These are phyloP conservation scores for Penicillium taxi DNA, from an alignment of 495 filamentous ascomycete species.

Conservation along the genomic window DNA sequence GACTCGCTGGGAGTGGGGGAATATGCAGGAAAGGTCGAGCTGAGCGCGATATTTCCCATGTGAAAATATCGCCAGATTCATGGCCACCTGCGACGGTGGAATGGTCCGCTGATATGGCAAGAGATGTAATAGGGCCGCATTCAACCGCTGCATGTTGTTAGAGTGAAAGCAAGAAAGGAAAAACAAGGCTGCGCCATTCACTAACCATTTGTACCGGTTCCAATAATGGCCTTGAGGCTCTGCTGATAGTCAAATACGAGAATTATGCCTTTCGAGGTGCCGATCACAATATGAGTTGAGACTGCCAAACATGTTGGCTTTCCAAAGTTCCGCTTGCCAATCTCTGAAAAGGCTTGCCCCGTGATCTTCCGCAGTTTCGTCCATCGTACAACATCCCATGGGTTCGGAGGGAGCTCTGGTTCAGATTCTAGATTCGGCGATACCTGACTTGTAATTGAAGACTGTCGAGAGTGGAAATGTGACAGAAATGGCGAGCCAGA, in stretches of 20 bases:
- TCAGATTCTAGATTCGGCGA: conserved; percentile 47
- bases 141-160: conserved; percentile 59
- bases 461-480: conserved; percentile 64
- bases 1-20: conserved; percentile 58
- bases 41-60: conserved; percentile 81
- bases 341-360: conserved; percentile 86
- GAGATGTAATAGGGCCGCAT: conserved; percentile 75
- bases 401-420: conserved; percentile 56
- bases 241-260: conserved; percentile 97
- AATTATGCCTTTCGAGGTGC: conserved; percentile 89
- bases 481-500: conserved; percentile 74
- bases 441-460: conserved; percentile 55
- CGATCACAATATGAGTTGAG: conserved; percentile 81
- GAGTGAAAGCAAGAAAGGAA: neutral
- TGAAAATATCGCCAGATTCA: conserved; percentile 86
- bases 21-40: conserved; percentile 86
- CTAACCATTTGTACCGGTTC: conserved; percentile 79
- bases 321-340: conserved; percentile 86
- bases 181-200: neutral
- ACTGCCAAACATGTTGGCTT: conserved; percentile 85
- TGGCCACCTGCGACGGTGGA: conserved; percentile 86
- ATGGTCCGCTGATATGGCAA: conserved; percentile 90
- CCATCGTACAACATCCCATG: conserved; percentile 97
- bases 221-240: conserved; percentile 85
- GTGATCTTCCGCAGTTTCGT: conserved; percentile 87